Evolutionary conservation across 1,139 yeast species (phyloP), one percentile per base, ranked within the genome.

Genomic region (Hemisphaericaspora xylanilytica): DNA sequence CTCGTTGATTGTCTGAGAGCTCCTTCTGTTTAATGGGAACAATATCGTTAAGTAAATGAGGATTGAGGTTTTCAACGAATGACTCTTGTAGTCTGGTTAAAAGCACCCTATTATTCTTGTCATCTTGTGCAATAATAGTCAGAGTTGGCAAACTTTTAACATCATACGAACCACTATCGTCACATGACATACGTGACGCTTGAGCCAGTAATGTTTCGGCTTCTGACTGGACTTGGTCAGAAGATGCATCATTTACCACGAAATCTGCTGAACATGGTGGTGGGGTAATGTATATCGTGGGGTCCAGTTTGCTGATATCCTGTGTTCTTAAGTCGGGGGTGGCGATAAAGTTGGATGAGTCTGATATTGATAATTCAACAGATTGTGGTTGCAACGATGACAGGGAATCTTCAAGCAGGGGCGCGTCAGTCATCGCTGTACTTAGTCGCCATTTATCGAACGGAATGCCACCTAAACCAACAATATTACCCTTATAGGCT

Each of bases 71-170:
- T 8, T 62, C 53, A 11, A 67, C 39, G 5, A 70, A 58, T 0
- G 76, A 70, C 33, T 56, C 50, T 38, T 68, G 69, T 44, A 69
- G 64, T 1, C 56, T 51, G 3, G 70, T 58, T n/a, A 47, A 35
- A 17, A 17, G 24, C 8, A 17, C 15, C 7, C 10, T 18, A 29
- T 11, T 12, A 9, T 17, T n/a, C 5, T 22, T 15, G 3, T n/a
- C 12, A 12, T 4, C 14, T 9, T 29, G 24, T 17, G 4, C 32
- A n/a, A n/a, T 14, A 18, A n/a, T n/a, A n/a, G n/a, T n/a, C n/a
- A n/a, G n/a, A n/a, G n/a, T n/a, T n/a, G n/a, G n/a, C n/a, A n/a
- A n/a, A n/a, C n/a, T n/a, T n/a, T n/a, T n/a, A n/a, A n/a, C n/a
- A n/a, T n/a, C n/a, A n/a, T n/a, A n/a, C n/a, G n/a, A n/a, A n/a